Evolutionary conservation across 2,329 filamentous ascomycete species (phyloP), one percentile per base, ranked within the genome.

Genomic region (Cladobotryum protrusum): DNA sequence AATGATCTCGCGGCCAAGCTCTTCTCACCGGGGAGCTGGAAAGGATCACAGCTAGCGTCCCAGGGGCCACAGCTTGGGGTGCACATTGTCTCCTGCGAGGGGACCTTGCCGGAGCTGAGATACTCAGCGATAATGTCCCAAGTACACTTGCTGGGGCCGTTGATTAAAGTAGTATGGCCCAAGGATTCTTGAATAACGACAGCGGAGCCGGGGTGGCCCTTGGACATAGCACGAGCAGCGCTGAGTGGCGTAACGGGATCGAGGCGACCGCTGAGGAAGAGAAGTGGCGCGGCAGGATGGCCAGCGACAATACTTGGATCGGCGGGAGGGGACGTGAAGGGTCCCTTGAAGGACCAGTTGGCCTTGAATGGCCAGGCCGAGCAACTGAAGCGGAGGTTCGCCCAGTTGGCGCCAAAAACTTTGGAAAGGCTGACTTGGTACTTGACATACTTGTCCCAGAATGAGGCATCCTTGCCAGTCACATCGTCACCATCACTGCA

Each of bases 211-310:
- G 56, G 56, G 36, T 63, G 56, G 1, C 17, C 14, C 33, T 11
- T 43, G 13, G 57, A 47, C 56, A 57, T 58, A 34, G 20, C 14
- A 3, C 51, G 39, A 8, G 56, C 56, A n/a, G 15, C 15, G 4
- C 18, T 4, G 18, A 70, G 55, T 6, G 73, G 73, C 24, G 73
- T 75, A 13, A 74, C 67, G 7, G 73, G 73, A 45, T 75, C 73
- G 9, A 67, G 61, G 6, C 61, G 55, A 47, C 66, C 70, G n/a
- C 65, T 63, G 8, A 75, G 50, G 56, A 73, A 73, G 32, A 76
- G 55, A 17, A 76, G 52, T 5, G 73, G 72, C 6, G 68, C 67
- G 1, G 58, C 57, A 0, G 73, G 73, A 34, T 55, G 61, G 4
- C 59, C 67, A 5, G 52, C 52, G 2, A 54, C 48, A 7, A 58